phyloP scores from a whole-genome alignment of 2,329 filamentous ascomycete genomes.

The Acrocalymma vagum region DNA sequence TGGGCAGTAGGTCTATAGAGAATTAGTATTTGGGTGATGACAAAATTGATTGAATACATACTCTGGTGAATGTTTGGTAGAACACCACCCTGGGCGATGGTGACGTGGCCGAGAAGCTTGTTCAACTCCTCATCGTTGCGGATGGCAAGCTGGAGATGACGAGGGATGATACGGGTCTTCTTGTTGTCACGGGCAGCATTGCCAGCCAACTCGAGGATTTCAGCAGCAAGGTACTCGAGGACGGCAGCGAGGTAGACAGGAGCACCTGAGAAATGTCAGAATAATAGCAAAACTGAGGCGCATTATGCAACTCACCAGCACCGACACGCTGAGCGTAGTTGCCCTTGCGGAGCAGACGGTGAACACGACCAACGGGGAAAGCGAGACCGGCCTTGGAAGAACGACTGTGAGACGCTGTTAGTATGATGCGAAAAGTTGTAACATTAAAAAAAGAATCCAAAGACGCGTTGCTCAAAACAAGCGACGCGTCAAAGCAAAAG shows the following conservation, averaged over 20 bases:
- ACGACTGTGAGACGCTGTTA: conserved; percentile 70
- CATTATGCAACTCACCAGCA: no score
- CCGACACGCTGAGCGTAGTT: conserved; percentile 99
- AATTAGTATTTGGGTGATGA: conserved; percentile 50
- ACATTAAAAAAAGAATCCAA: conserved; percentile 20
- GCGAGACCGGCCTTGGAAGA: conserved; percentile 99
- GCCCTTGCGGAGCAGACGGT: conserved; percentile 98
- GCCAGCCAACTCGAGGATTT: conserved; percentile 98
- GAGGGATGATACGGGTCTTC: conserved; percentile 99
- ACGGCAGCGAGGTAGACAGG: conserved; percentile 97
- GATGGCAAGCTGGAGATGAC: conserved; percentile 98
- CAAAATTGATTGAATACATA: conserved; percentile 71
- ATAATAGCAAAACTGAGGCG: no score
- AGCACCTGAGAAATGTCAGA: no score
- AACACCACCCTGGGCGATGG: conserved; percentile 96
- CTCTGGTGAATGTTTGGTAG: conserved; percentile 97
- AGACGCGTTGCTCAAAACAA: conserved; percentile 52
- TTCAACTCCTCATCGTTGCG: conserved; percentile 99
- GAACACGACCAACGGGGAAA: conserved; percentile 98
- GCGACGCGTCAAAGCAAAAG: conserved; percentile 33
- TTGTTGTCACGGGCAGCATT: conserved; percentile 99
- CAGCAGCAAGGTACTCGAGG: conserved; percentile 96
- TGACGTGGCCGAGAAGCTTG: conserved; percentile 96
- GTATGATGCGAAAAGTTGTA: conserved; percentile 16
- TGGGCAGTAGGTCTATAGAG: conserved; percentile 87